Conservation (phyloP, 1,284 basidiomycete species). For the Athelia psychrophila region DNA sequence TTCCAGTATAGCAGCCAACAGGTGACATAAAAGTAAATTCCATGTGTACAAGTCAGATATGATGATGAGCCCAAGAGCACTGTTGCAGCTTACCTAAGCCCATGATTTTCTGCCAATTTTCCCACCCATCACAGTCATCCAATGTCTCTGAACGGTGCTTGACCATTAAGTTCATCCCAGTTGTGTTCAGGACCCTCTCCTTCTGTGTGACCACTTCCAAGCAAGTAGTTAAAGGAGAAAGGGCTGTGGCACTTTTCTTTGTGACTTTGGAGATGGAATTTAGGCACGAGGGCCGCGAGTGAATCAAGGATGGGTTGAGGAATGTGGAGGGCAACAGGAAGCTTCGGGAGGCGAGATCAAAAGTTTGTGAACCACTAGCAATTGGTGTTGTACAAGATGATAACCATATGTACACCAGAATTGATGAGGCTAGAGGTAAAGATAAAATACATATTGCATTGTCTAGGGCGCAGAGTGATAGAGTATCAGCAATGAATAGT, state of each 20-base stretch:
- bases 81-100: neutral
- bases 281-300: neutral
- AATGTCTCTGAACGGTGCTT: neutral
- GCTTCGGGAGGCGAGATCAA: neutral
- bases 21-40: too few relatives aligned
- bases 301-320: neutral
- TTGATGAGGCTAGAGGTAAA: constrained; percentile 4
- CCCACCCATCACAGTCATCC: neutral
- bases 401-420: neutral
- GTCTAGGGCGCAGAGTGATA: constrained; percentile 8
- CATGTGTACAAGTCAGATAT: too few relatives aligned
- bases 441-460: constrained; percentile 16
- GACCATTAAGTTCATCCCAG: neutral
- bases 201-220: neutral
- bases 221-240: neutral
- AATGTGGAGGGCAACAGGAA: neutral
- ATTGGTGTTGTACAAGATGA: constrained; percentile 13
- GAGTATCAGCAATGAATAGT: neutral
- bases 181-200: neutral
- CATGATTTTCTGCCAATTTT: neutral
- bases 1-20: too few relatives aligned
- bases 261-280: neutral
- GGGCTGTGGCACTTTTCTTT: neutral
- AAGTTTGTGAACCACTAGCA: constrained; percentile 14
- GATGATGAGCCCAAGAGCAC: too few relatives aligned